Percentiles rank a stretch among this genome's conserved stretches.
Conservation (phyloP, 176 grass and related monocot species). For the Raddia guianensis region DNA sequence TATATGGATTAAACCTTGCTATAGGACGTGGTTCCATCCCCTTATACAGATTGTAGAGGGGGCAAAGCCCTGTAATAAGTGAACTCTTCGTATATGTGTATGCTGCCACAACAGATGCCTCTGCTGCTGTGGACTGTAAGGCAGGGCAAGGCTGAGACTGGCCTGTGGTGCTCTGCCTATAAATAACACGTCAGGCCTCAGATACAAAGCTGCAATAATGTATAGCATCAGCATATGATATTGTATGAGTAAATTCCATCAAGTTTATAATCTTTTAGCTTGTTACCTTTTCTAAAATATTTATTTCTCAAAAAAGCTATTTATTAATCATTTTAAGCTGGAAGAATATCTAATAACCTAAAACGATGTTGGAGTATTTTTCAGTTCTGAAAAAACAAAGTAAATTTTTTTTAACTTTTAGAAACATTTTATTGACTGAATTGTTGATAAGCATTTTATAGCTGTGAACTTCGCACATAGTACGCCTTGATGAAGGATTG, state of each 20-base stretch:
- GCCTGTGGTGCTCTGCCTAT: not conserved
- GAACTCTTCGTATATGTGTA: not conserved
- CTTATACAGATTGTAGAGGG: slow-evolving; percentile 55
- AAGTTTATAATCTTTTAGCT: not conserved
- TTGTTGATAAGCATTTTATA: too few relatives aligned
- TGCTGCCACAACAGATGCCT: not conserved
- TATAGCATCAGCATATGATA: not conserved
- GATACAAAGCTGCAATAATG: not conserved
- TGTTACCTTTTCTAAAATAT: not conserved
- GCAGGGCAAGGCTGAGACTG: not conserved
- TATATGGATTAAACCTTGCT: slow-evolving; percentile 24
- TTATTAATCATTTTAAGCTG: not conserved
- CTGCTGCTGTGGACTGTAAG: not conserved
- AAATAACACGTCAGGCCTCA: not conserved
- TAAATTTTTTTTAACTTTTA: too few relatives aligned
- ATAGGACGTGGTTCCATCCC: slow-evolving; percentile 1
- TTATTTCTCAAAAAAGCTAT: not conserved
- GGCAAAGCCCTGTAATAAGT: slow-evolving; percentile 13
- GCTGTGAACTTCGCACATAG: too few relatives aligned
- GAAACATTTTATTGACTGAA: too few relatives aligned
- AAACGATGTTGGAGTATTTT: not conserved
- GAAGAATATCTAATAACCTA: not conserved
- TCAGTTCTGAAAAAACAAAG: too few relatives aligned
- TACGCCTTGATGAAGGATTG: too few relatives aligned
- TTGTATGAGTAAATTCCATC: not conserved